phyloP scores from a whole-genome alignment of 2,329 filamentous ascomycete genomes.

The Nakataea oryzae region DNA sequence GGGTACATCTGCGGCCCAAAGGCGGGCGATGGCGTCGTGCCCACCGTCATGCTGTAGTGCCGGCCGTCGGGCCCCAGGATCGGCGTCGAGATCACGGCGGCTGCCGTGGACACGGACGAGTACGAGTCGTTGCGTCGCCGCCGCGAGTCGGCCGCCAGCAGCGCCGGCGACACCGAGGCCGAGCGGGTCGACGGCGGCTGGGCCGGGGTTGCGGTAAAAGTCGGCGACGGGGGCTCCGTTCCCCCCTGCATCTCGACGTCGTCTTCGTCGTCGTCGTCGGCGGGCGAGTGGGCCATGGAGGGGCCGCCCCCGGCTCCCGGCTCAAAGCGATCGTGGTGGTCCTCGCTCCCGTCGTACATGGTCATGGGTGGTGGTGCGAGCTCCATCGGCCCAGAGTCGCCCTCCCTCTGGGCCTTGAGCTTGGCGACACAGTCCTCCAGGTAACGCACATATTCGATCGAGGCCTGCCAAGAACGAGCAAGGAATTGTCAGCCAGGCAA shows the following conservation, averaged over 20 bases:
- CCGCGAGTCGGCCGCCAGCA: conserved; percentile 33
- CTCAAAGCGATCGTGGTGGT: neutral
- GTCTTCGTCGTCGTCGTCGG: conserved; percentile 23
- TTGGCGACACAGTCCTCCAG: conserved; percentile 79
- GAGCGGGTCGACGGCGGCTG: conserved; percentile 19
- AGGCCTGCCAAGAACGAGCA: conserved; percentile 49
- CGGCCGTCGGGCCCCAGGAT: conserved; percentile 33
- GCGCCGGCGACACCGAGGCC: conserved; percentile 41
- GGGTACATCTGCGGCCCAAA: conserved; percentile 41
- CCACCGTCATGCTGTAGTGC: conserved; percentile 30
- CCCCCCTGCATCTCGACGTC: conserved; percentile 52
- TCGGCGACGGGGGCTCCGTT: conserved; percentile 37
- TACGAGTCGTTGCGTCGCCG: conserved; percentile 37
- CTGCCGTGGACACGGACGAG: conserved; percentile 37
- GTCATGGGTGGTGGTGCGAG: conserved; percentile 31
- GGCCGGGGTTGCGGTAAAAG: conserved; percentile 23
- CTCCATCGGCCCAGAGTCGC: conserved; percentile 16
- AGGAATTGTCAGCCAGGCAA: conserved; percentile 1
- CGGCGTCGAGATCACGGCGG: conserved; percentile 26
- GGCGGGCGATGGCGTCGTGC: conserved; percentile 43
- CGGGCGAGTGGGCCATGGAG: conserved; percentile 14
- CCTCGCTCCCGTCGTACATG: conserved; percentile 34
- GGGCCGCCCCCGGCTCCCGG: neutral
- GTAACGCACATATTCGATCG: conserved; percentile 93
- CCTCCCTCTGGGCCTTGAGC: conserved; percentile 52